Percentiles rank a stretch among this genome's conserved stretches.
Evolutionary conservation across 2,329 filamentous ascomycete genomes (phyloP).

Genomic region (Ophiognomonia clavigignenti-juglandacearum): DNA sequence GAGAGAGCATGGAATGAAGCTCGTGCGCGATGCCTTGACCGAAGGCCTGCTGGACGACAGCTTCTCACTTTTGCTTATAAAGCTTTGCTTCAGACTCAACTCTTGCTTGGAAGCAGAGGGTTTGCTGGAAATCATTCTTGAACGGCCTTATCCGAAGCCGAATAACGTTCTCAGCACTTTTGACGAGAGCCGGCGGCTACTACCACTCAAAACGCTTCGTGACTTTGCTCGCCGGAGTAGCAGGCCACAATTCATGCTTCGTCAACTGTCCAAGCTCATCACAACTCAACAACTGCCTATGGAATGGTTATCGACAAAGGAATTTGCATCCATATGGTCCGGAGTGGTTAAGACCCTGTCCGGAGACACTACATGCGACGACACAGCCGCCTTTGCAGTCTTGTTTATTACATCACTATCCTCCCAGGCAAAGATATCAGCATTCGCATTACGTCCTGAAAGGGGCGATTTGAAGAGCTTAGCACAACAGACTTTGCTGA

Average conservation of each 20-base stretch:
- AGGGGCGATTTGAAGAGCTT: slow-evolving; percentile 15
- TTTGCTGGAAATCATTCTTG: slow-evolving; percentile 32
- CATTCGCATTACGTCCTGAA: slow-evolving; percentile 1
- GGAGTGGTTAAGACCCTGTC: slow-evolving; percentile 31
- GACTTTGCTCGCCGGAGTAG: slow-evolving; percentile 28
- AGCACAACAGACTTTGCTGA: slow-evolving; percentile 35
- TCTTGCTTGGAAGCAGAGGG: slow-evolving; percentile 35
- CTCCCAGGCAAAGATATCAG: slow-evolving; percentile 1
- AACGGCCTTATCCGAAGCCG: slow-evolving; percentile 31
- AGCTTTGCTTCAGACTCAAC: slow-evolving; percentile 33
- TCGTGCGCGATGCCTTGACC: slow-evolving; percentile 35
- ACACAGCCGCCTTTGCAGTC: slow-evolving; percentile 32
- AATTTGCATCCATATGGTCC: slow-evolving; percentile 37
- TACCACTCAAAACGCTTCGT: slow-evolving; percentile 29
- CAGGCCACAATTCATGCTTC: slow-evolving; percentile 30
- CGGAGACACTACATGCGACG: slow-evolving; percentile 23
- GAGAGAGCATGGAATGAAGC: slow-evolving; percentile 40
- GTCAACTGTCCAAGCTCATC: slow-evolving; percentile 32
- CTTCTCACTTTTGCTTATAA: slow-evolving; percentile 36
- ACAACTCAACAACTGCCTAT: slow-evolving; percentile 29
- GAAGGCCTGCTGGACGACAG: slow-evolving; percentile 36
- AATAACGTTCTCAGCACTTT: slow-evolving; percentile 27
- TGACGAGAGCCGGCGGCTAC: slow-evolving; percentile 21
- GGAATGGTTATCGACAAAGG: slow-evolving; percentile 39
- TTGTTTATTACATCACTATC: slow-evolving; percentile 29